These are phyloP conservation scores for Curvularia hawaiiensis DNA, from an alignment of 2,329 filamentous ascomycete genomes.

Conservation along the genomic window DNA sequence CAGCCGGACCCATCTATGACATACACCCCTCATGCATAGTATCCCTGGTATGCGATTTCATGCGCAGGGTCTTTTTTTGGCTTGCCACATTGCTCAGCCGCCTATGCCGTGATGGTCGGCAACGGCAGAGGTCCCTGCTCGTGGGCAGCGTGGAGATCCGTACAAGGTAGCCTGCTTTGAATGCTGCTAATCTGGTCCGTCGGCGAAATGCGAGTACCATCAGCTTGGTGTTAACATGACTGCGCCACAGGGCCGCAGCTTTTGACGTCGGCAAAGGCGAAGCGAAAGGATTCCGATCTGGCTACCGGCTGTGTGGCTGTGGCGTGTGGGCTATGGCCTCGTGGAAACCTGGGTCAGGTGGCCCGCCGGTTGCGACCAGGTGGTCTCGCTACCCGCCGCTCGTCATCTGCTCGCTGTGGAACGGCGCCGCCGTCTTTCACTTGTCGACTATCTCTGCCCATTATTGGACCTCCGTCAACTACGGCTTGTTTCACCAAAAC, in stretches of 20 bases:
- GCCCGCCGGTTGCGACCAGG: constrained; percentile 8
- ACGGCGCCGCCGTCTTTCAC: constrained; percentile 15
- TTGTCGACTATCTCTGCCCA: not conserved
- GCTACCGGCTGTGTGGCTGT: constrained; percentile 17
- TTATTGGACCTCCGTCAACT: constrained; percentile 17
- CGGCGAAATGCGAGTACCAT: constrained; percentile 17
- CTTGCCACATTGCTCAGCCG: constrained; percentile 12
- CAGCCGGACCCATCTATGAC: constrained; percentile 15
- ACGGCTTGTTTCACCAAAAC: constrained; percentile 21
- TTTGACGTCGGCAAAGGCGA: constrained; percentile 10
- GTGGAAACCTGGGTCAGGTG: constrained; percentile 8
- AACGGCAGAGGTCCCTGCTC: not conserved
- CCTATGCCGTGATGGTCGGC: constrained; percentile 4
- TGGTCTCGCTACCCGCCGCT: constrained; percentile 19
- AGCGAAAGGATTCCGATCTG: constrained; percentile 1
- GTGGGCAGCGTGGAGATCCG: constrained; percentile 1
- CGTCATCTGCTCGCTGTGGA: constrained; percentile 14
- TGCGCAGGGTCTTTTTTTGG: constrained; percentile 30
- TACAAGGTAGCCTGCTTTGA: constrained; percentile 1
- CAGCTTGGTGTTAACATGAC: constrained; percentile 12
- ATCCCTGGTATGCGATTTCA: constrained; percentile 19
- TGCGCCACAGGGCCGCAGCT: constrained; percentile 25
- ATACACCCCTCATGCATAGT: constrained; percentile 24
- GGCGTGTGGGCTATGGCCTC: constrained; percentile 3
- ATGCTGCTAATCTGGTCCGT: constrained; percentile 6